phyloP scores from a whole-genome alignment of 164 flowering plant species.

The Sextonia rubra region DNA sequence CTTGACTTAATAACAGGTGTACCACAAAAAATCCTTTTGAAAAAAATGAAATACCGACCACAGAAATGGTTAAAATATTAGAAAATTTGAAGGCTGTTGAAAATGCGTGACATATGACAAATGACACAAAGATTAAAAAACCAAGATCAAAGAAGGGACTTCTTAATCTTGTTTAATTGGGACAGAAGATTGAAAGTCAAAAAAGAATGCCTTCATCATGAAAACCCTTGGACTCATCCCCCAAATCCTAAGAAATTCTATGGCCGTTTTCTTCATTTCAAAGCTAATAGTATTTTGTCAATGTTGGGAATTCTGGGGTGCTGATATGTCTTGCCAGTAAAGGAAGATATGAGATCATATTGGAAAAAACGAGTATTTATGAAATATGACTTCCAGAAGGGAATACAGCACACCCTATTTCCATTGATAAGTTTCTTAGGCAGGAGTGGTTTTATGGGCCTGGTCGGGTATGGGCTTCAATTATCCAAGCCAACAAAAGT shows the following conservation, averaged over 20 bases:
- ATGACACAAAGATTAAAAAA: neutral
- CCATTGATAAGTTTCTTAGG: neutral
- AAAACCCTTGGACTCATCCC: neutral
- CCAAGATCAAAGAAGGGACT: neutral
- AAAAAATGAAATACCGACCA: too few species aligned
- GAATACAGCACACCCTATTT: neutral
- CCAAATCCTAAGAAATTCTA: neutral
- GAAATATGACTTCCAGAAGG: neutral
- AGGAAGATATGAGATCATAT: neutral
- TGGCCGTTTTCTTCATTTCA: slow-evolving; percentile 5
- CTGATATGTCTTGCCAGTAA: neutral
- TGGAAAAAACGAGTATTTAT: neutral
- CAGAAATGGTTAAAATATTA: too few species aligned
- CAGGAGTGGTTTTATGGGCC: too few species aligned
- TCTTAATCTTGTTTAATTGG: neutral
- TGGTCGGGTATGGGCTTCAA: too few species aligned
- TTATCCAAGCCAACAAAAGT: too few species aligned
- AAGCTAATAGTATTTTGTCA: neutral
- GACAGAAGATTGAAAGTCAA: neutral
- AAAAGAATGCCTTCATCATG: neutral
- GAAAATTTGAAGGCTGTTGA: too few species aligned
- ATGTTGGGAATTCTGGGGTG: neutral
- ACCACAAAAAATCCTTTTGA: too few species aligned
- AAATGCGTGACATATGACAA: neutral
- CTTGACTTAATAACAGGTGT: too few species aligned